Conservation (phyloP, 1,284 basidiomycete species). For the Trametes hirsuta region DNA sequence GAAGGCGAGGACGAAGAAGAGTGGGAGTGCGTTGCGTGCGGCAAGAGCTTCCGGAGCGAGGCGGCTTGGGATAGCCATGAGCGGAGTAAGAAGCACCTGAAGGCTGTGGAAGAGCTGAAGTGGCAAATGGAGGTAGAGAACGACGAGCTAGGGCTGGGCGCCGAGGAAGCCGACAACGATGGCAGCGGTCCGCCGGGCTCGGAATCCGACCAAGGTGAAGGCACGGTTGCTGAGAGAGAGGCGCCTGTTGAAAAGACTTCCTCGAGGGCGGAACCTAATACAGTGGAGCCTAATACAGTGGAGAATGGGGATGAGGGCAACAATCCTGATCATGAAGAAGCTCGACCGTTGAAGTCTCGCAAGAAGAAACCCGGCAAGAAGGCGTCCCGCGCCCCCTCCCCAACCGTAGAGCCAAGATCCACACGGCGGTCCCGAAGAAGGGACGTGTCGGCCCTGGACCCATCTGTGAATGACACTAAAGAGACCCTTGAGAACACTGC, state of each 20-base stretch:
- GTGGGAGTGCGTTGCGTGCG: conserved; percentile 97
- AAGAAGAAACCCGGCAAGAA: neutral
- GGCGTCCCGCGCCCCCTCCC: neutral
- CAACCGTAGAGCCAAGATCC: too few relatives aligned
- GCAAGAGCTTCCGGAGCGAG: conserved; percentile 90
- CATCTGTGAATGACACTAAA: too few relatives aligned
- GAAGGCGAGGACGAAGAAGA: conserved; percentile 74
- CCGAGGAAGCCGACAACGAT: neutral
- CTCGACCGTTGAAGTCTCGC: too few relatives aligned
- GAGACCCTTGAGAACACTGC: neutral
- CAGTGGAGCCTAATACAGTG: too few relatives aligned
- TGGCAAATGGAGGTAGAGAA: conserved; percentile 80
- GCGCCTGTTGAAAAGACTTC: too few relatives aligned
- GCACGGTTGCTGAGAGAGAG: too few relatives aligned
- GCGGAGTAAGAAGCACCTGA: conserved; percentile 93
- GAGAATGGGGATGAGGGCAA: too few relatives aligned
- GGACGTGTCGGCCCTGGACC: too few relatives aligned
- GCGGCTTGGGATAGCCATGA: conserved; percentile 98
- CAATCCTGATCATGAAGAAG: too few relatives aligned
- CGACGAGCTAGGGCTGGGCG: conserved; percentile 54
- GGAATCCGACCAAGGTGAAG: too few relatives aligned
- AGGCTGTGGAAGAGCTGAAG: conserved; percentile 79
- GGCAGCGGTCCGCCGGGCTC: neutral
- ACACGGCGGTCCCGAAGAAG: too few relatives aligned
- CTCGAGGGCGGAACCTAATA: too few relatives aligned